Evolutionary conservation across 495 filamentous ascomycete species (phyloP), one percentile per base, ranked within the genome.

Genomic region (Endocarpon pusillum): DNA sequence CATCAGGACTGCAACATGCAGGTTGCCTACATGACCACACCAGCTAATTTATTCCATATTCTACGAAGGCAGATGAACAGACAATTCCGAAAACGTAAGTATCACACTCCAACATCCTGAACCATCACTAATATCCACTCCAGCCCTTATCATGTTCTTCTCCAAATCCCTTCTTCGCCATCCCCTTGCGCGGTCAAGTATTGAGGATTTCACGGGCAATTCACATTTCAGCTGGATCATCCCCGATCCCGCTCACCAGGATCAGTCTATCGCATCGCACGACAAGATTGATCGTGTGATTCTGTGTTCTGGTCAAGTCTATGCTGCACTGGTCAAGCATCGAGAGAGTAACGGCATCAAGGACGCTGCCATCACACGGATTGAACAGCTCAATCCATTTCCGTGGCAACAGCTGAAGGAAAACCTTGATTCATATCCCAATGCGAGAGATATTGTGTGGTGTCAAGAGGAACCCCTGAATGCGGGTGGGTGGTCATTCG

Each of bases 1-100:
- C 89, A 97, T 64, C 89, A 97, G 61, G 89, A 97, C 61, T 91
- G 81, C 68, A 97, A 97, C 61, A 93, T 97, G 84, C 89, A 97
- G 66, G 77, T 97, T 54, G 81, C 72, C 37, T 91, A 81, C 69
- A 81, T 87, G 76, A 97, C 86, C 17, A 75, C 69, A 15, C 89
- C 89, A 22, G 62, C 89, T 37, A 97, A 97, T 61, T 50, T 87
- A 50, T 97, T 97, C 76, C 89, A 97, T 63, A 75, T 93, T 45
- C 69, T 97, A 38, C 76, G 89, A 54, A 70, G 89, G 55, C 89
- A 97, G 64, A 93, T 97, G 73, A 85, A 96, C 68, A 69, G 89
- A 38, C 89, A 97, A 59, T 97, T 97, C 78, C 73, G 89, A 54
- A 97, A 97, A 64, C 89, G 82, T 89, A 73, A 67, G 81, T 71